phyloP scores from a whole-genome alignment of 1,284 basidiomycete species.

The Cerioporus squamosus region DNA sequence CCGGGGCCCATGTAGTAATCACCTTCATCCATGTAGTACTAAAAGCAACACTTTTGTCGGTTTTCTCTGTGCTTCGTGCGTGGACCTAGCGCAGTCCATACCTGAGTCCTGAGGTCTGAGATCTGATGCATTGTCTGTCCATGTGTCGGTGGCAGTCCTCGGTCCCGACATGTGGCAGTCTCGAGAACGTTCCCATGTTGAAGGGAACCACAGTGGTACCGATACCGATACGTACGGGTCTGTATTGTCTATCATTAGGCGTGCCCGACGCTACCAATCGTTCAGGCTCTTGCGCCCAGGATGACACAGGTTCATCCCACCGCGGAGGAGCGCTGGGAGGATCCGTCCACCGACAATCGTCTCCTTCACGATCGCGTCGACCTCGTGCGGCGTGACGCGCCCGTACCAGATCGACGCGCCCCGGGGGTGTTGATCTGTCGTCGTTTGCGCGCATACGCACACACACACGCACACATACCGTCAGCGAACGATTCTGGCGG shows the following conservation, averaged over 20 bases:
- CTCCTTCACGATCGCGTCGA: conserved; percentile 84
- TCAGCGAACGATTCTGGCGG: too few species aligned
- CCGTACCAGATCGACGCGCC: conserved; percentile 91
- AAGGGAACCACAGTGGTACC: too few species aligned
- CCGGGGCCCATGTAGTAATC: conserved; percentile 23
- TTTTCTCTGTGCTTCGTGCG: background rate
- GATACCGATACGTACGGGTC: background rate
- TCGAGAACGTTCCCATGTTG: too few species aligned
- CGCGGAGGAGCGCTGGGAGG: conserved; percentile 81
- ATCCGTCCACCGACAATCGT: conserved; percentile 86
- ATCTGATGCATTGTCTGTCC: too few species aligned
- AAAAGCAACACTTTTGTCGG: background rate
- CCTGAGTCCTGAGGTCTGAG: too few species aligned
- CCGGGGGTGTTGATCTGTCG: conserved; percentile 83
- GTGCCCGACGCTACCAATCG: conserved; percentile 61
- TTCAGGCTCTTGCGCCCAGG: conserved; percentile 70
- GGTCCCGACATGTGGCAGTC: too few species aligned
- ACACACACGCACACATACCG: too few species aligned
- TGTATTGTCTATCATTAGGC: background rate
- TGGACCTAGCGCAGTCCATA: too few species aligned
- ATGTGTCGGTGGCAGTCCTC: too few species aligned
- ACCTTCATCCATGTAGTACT: conserved; percentile 6
- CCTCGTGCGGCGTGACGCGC: conserved; percentile 88
- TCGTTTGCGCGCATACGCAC: too few species aligned
- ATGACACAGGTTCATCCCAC: conserved; percentile 75